Evolutionary conservation across 2,329 filamentous ascomycete genomes (phyloP), one percentile per base, ranked within the genome.

Genomic region (Raffaelea deltoideospora): DNA sequence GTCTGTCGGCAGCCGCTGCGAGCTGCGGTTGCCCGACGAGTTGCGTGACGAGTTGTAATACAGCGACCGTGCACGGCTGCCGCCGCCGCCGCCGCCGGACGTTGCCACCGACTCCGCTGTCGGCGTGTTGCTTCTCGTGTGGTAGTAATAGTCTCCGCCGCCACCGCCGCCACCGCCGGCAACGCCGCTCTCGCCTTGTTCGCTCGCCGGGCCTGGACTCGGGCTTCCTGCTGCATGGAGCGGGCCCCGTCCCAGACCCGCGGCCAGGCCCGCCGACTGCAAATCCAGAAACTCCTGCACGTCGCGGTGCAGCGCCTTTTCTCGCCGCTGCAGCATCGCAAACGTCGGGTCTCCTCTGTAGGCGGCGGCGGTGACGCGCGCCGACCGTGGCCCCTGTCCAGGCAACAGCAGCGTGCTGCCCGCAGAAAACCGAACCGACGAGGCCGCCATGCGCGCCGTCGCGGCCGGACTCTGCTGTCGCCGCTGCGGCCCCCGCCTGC

Each of bases 211-310:
- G 4, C 41, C 43, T 8, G 50, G 44, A 30, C 36, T 47, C 31
- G 43, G n/a, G n/a, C 31, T 20, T 21, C 39, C 29, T 31, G 47
- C 38, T 13, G 46, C 41, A 38, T 13, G 46, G 40, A 32, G 41
- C 34, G 36, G 38, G 38, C 35, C 37, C 17, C 46, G 50, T 34
- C 43, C 53, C 20, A 59, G 56, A 10, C 58, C 57, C 1, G 56
- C 58, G 7, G 58, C 45, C 11, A 69, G 47, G 0, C 62, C 63
- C 3, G 52, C 53, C 10, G 65, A 63, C 44, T 71, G 67, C 17
- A 61, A 53, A 40, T 71, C 65, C 1, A 71, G 53, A 10, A 66
- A 53, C 8, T 51, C 48, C 43, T 71, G 67, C 3, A 69, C 55
- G 1, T 70, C 63, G 5, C 50, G 49, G 41, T 68, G 61, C 0